These are phyloP conservation scores for Trichoderma citrinoviride DNA, from an alignment of 2,329 filamentous ascomycete species.

Conservation along the genomic window DNA sequence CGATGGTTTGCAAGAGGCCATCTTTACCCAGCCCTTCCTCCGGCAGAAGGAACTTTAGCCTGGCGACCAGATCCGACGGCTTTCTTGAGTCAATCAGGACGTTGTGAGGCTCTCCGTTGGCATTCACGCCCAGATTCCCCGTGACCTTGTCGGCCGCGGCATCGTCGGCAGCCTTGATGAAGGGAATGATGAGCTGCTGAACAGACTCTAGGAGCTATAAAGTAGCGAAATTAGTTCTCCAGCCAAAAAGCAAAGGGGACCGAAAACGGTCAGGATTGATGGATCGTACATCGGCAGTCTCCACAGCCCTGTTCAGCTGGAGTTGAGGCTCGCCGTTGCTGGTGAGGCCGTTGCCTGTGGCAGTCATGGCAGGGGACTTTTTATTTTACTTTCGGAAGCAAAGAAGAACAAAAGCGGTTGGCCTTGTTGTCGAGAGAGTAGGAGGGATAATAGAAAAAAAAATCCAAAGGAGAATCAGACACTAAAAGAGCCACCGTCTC, in stretches of 20 bases:
- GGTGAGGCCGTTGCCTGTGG: conserved; percentile 23
- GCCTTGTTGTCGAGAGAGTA: too few species aligned
- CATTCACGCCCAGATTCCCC: conserved; percentile 46
- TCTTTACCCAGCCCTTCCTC: conserved; percentile 61
- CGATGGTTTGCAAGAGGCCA: conserved; percentile 69
- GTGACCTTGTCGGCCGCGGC: conserved; percentile 50
- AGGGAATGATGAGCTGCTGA: conserved; percentile 65
- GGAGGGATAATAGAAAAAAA: not conserved
- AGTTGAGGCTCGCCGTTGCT: conserved; percentile 26
- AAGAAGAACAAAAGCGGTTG: not conserved
- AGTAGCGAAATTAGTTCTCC: not conserved
- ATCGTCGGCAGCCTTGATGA: conserved; percentile 68
- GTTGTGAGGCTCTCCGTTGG: conserved; percentile 46
- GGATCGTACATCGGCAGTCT: conserved; percentile 28
- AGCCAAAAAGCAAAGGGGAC: not conserved
- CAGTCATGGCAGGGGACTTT: not conserved
- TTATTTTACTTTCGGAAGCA: not conserved
- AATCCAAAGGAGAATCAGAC: not conserved
- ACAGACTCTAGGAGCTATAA: conserved; percentile 65
- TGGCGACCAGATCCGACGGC: conserved; percentile 55
- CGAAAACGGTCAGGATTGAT: not conserved
- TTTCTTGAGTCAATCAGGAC: conserved; percentile 62
- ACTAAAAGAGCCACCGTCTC: not conserved
- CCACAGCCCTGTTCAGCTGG: conserved; percentile 34
- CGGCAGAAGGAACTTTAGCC: conserved; percentile 60